A percentile compares a stretch with the other conserved stretches of the same genome.
phyloP scores from a whole-genome alignment of 2,329 filamentous ascomycete genomes.

The Colletotrichum sp. region DNA sequence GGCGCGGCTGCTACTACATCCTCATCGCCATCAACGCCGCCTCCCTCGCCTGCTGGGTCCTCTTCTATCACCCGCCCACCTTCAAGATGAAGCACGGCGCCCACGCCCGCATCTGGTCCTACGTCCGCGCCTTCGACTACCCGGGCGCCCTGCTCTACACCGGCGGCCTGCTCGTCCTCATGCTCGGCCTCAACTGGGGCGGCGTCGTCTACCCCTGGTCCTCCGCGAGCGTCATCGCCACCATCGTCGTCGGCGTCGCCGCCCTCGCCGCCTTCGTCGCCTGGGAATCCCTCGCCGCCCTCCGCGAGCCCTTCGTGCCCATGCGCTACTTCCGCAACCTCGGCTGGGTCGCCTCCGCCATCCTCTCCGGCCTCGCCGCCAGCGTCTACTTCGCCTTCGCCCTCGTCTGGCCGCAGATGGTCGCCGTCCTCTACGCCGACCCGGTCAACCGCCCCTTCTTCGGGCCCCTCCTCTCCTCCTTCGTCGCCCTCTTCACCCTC shows the following conservation, averaged over 20 bases:
- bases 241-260: slow-evolving; percentile 31
- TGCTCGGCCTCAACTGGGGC: slow-evolving; percentile 37
- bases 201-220: slow-evolving; percentile 36
- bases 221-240: slow-evolving; percentile 31
- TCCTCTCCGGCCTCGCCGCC: slow-evolving; percentile 38
- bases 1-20: slow-evolving; percentile 34
- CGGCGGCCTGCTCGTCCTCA: slow-evolving; percentile 32
- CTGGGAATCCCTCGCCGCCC: slow-evolving; percentile 29
- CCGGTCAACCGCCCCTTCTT: slow-evolving; percentile 22
- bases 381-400: slow-evolving; percentile 42
- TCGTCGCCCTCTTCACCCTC: slow-evolving; percentile 32
- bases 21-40: slow-evolving; percentile 32
- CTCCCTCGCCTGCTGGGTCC: slow-evolving; percentile 31
- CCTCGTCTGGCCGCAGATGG: slow-evolving; percentile 40
- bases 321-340: slow-evolving; percentile 38
- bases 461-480: slow-evolving; percentile 29
- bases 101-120: slow-evolving; percentile 26
- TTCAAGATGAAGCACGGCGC: slow-evolving; percentile 33
- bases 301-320: slow-evolving; percentile 39
- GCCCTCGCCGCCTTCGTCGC: slow-evolving; percentile 28
- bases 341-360: slow-evolving; percentile 33
- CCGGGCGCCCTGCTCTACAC: slow-evolving; percentile 33
- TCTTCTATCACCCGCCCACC: slow-evolving; percentile 38
- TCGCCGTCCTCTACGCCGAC: slow-evolving; percentile 34
- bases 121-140: slow-evolving; percentile 36